Base-by-base conservation (phyloP, 192 early-diverging fungal species). In the Radiomyces spectabilis region DNA sequence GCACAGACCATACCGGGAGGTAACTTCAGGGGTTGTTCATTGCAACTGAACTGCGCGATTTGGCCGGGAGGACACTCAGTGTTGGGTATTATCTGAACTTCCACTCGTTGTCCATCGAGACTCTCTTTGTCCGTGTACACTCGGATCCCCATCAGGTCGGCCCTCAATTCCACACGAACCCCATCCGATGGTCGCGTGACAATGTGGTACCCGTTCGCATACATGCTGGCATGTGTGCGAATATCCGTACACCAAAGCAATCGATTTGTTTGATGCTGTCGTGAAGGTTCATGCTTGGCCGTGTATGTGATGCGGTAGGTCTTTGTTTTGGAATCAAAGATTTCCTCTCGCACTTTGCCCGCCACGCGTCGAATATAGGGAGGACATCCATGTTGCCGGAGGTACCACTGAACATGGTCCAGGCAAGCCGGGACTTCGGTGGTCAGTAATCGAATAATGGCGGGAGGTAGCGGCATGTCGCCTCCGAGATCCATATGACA, bases 341-440 rank as follows among this genome's bases (percentile, higher is more conserved):
- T 57, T 26, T 72, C 68, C 15, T 64, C 41, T 6, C 66, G 55
- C 12, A 75, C 44, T 26, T 54, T 65, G 7, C 68, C 68, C 3
- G 71, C 63, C 21, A 71, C 67, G 32, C 64, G 57, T 5, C 65
- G 57, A 10, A 75, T 60, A 55, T 73, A 79, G 8, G 76, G 76
- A 16, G 76, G 76, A 41, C 63, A 72, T 35, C 76, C 76, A 38
- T 24, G 47, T 45, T 55, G 61, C 10, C 63, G 31, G 21, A 79
- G 41, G 27, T 68, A 71, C 1, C 60, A 53, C n/a, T 71, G 61
- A 26, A 76, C 40, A 0, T 66, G 62, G 38, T 51, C 43, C 24
- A 77, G 51, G 12, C 55, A 51, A 8, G 57, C 46, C 53, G 66
- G 72, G 43, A 73, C 64, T 50, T 70, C 66, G 10, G 56, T 46